phyloP scores from a whole-genome alignment of 2,329 filamentous ascomycete species.

The Xylariaceae sp. region DNA sequence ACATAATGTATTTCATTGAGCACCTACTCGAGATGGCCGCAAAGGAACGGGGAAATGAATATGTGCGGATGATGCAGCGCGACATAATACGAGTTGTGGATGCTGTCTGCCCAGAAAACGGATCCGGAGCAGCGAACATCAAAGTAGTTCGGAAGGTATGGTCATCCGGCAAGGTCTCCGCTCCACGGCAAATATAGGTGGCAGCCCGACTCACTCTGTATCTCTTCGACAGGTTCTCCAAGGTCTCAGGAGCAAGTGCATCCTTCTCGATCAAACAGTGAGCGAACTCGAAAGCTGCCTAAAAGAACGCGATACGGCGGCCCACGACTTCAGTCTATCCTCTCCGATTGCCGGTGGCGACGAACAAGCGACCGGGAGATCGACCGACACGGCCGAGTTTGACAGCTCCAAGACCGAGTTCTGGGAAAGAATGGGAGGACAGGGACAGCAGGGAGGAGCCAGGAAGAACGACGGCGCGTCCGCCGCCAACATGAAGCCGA shows the following conservation, averaged over 20 bases:
- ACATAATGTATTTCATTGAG: constrained; percentile 99
- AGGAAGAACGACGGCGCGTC: too few species aligned
- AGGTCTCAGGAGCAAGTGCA: constrained; percentile 62
- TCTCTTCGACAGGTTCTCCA: constrained; percentile 53
- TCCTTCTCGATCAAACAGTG: constrained; percentile 70
- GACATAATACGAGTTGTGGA: constrained; percentile 91
- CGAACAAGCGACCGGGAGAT: constrained; percentile 34
- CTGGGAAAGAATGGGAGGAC: too few species aligned
- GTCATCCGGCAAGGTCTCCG: constrained; percentile 5
- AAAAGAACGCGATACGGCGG: constrained; percentile 66
- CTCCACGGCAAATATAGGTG: background rate
- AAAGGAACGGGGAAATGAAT: constrained; percentile 70
- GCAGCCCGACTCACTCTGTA: constrained; percentile 2
- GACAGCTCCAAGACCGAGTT: too few species aligned
- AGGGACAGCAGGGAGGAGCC: too few species aligned
- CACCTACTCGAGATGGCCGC: constrained; percentile 83
- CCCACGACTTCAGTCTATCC: constrained; percentile 48
- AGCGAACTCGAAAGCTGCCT: constrained; percentile 77
- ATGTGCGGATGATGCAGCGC: constrained; percentile 89
- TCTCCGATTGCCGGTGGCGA: constrained; percentile 38
- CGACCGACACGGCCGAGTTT: constrained; percentile 24
- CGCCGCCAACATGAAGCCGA: constrained; percentile 50
- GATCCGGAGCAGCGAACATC: constrained; percentile 85
- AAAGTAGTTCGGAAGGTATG: constrained; percentile 80
- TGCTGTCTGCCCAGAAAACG: constrained; percentile 80